Percentiles rank a stretch among this genome's conserved stretches.
These are phyloP conservation scores for Halenospora varia DNA, from an alignment of 495 filamentous ascomycete species.

Conservation along the genomic window DNA sequence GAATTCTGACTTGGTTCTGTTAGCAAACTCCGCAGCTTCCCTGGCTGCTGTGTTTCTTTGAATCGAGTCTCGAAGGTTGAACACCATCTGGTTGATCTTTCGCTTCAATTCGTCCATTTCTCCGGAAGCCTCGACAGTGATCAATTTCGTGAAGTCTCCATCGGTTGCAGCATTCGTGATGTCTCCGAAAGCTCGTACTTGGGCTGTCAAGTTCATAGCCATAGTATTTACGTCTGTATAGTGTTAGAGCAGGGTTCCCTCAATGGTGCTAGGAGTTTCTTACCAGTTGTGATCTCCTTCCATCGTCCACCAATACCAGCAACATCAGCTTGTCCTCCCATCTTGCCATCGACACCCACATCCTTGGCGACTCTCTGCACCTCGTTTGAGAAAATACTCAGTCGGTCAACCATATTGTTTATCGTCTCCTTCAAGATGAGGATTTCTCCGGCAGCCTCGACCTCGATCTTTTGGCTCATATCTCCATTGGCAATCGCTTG, in stretches of 20 bases:
- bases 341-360: constrained; percentile 96
- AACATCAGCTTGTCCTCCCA: constrained; percentile 96
- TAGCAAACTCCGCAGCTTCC: constrained; percentile 94
- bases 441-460: constrained; percentile 94
- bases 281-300: constrained; percentile 92
- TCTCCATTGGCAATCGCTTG: constrained; percentile 93
- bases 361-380: constrained; percentile 95
- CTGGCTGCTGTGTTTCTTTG: constrained; percentile 95
- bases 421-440: constrained; percentile 93
- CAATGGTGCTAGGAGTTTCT: not conserved
- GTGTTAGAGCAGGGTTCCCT: not conserved
- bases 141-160: constrained; percentile 93
- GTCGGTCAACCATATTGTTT: constrained; percentile 97
- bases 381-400: constrained; percentile 96
- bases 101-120: constrained; percentile 99
- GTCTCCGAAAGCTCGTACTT: constrained; percentile 96
- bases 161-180: constrained; percentile 96
- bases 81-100: constrained; percentile 99
- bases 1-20: constrained; percentile 98
- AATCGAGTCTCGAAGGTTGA: constrained; percentile 91
- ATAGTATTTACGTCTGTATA: constrained; percentile 84
- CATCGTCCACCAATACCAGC: constrained; percentile 90
- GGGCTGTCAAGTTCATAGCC: constrained; percentile 95
- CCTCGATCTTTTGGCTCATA: constrained; percentile 93
- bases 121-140: constrained; percentile 96